These are phyloP conservation scores for Apiotrichum veenhuisii DNA, from an alignment of 1,284 basidiomycete species.

Conservation along the genomic window DNA sequence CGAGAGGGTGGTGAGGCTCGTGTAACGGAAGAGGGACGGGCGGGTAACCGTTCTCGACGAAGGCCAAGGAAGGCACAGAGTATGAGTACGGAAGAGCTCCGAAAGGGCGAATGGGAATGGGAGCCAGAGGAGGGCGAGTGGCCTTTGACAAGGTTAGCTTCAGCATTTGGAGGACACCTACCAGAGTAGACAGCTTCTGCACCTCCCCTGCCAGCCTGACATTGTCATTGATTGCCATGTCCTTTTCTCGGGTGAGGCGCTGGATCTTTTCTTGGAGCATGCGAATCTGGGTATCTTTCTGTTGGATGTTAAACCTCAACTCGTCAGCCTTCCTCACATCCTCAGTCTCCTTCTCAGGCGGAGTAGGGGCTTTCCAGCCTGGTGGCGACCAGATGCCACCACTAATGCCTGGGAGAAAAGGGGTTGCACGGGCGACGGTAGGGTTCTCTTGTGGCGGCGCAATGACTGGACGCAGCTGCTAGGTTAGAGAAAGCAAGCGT, in stretches of 20 bases:
- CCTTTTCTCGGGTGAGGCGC: constrained; percentile 32
- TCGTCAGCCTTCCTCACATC: not conserved
- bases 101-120: not conserved
- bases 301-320: too few species aligned
- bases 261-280: constrained; percentile 19
- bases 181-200: constrained; percentile 13
- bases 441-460: not conserved
- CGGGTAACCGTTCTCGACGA: not conserved
- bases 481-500: not conserved
- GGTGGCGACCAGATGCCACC: constrained; percentile 17
- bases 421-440: constrained; percentile 10
- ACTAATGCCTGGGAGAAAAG: constrained; percentile 21
- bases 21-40: not conserved
- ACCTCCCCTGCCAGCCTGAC: constrained; percentile 13
- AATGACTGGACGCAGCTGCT: not conserved
- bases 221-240: constrained; percentile 18
- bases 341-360: not conserved
- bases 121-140: not conserved
- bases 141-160: constrained; percentile 2
- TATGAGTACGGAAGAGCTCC: not conserved
- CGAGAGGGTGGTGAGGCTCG: not conserved
- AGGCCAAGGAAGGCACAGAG: not conserved
- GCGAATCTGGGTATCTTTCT: constrained; percentile 20
- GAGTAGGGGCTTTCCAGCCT: not conserved
- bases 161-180: not conserved